Percentiles rank a stretch among this genome's conserved stretches.
Evolutionary conservation across 768 basidiomycete genomes (phyloP).

Genomic region (Phylloporus scabripes): DNA sequence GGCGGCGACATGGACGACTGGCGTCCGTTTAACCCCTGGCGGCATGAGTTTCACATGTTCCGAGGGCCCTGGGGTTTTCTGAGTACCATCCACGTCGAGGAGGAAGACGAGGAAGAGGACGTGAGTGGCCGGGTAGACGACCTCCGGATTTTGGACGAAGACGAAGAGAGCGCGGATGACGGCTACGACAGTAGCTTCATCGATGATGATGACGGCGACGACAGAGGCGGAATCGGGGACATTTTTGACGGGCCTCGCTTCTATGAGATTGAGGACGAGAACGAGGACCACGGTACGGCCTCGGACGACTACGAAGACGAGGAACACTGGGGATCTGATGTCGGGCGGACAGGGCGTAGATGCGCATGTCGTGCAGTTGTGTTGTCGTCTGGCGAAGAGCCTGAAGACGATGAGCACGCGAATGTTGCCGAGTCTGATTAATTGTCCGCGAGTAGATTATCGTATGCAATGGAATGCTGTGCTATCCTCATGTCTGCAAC

Average conservation of each 20-base stretch:
- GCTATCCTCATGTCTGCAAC: conserved; percentile 22
- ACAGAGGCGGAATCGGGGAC: background rate
- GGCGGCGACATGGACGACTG: conserved; percentile 24
- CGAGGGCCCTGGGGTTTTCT: conserved; percentile 16
- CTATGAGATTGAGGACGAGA: conserved; percentile 20
- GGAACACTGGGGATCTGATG: background rate
- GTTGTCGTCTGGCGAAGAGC: conserved; percentile 11
- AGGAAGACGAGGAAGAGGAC: conserved; percentile 21
- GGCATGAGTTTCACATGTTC: conserved; percentile 11
- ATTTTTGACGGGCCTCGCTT: conserved; percentile 15
- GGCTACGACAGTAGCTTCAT: conserved; percentile 54
- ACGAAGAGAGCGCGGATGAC: conserved; percentile 30
- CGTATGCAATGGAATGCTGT: background rate
- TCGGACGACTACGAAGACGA: conserved; percentile 9
- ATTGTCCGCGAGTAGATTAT: no score
- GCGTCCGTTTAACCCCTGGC: conserved; percentile 17
- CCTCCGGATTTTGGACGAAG: conserved; percentile 9
- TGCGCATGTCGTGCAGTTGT: background rate
- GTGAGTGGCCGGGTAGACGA: background rate
- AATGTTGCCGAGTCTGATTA: conserved; percentile 24
- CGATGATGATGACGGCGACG: conserved; percentile 43
- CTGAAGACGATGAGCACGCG: no score
- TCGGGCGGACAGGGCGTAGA: background rate
- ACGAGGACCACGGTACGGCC: conserved; percentile 2
- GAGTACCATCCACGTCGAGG: conserved; percentile 18